A percentile compares a stretch with the other conserved stretches of the same genome.
Evolutionary conservation across 2,329 filamentous ascomycete species (phyloP).

Genomic region (Neonectria sp.): DNA sequence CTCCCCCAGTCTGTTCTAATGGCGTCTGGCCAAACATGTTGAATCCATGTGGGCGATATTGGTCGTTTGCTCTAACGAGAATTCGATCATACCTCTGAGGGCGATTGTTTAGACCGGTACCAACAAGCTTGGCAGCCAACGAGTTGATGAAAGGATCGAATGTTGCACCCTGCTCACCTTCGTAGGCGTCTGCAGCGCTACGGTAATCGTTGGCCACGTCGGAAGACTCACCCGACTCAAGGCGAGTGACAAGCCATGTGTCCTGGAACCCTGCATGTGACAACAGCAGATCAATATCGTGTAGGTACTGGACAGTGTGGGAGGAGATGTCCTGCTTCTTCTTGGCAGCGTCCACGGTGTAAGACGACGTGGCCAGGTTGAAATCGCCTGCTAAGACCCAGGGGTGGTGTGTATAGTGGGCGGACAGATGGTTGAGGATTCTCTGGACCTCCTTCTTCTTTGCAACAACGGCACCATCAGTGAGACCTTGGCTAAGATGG

Average conservation of each 20-base stretch:
- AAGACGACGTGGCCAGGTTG: constrained; percentile 73
- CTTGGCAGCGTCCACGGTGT: constrained; percentile 68
- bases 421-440: constrained; percentile 63
- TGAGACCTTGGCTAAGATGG: constrained; percentile 74
- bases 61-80: constrained; percentile 60
- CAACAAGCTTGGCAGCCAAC: constrained; percentile 67
- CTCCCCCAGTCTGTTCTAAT: constrained; percentile 6
- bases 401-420: constrained; percentile 58
- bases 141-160: constrained; percentile 73
- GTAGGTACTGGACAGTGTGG: constrained; percentile 60
- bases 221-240: constrained; percentile 60
- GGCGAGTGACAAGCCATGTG: constrained; percentile 63
- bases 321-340: constrained; percentile 67
- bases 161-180: constrained; percentile 76
- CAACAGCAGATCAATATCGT: constrained; percentile 63
- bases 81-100: constrained; percentile 79
- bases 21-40: constrained; percentile 68
- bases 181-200: constrained; percentile 56
- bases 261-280: constrained; percentile 65
- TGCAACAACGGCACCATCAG: constrained; percentile 68
- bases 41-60: constrained; percentile 60
- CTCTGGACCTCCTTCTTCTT: constrained; percentile 71
- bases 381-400: constrained; percentile 76
- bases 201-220: constrained; percentile 43
- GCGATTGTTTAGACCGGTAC: constrained; percentile 63